Base-by-base conservation (phyloP, 352 stramenopile genomes). In the Phytophthora pseudosyringae region DNA sequence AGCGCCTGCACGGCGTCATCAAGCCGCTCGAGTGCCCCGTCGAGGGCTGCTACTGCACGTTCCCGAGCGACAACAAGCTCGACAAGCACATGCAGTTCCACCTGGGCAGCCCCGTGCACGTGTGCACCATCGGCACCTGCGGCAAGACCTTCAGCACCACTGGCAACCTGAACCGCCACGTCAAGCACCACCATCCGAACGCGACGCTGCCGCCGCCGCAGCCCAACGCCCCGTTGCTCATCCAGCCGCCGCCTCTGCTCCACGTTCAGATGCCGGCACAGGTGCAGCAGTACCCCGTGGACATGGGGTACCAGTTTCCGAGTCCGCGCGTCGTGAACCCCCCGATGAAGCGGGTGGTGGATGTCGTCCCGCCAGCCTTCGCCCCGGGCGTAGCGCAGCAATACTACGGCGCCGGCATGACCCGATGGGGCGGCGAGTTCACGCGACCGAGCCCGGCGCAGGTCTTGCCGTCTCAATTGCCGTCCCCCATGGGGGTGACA, bases 141-240 rank as follows among this genome's bases (percentile, higher is more conserved):
- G 78, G 76, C 55, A 87, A 87, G 58, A 84, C 78, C 31, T 87
- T 85, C 59, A 87, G 73, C 67, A 87, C 78, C n/a, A 78, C 73
- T n/a, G 76, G 78, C 35, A 87, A 87, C 43, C 69, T 87, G 3
- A 81, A 81, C 33, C 73, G 78, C 26, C 78, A 88, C 56, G 40
- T 79, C 16, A 83, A 80, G 31, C 55, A 76, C 32, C 76, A 85
- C n/a, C 74, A 80, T 29, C 68, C 64, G 18, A 65, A 75, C 57
- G 57, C 65, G 51, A 64, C 46, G 5, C n/a, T 76, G 5, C 67
- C 62, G 5, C 59, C 50, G 0, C 61, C 33, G 5, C 62, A 63
- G 1, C 46, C 55, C 11, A 60, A 62, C 43, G 35, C 46, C 4
- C 60, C 59, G 6, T 36, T 75, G 21, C n/a, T 67, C 38, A 64